Base-by-base conservation (phyloP, 2,329 filamentous ascomycete species). In the Plectosphaerella cucumerina region DNA sequence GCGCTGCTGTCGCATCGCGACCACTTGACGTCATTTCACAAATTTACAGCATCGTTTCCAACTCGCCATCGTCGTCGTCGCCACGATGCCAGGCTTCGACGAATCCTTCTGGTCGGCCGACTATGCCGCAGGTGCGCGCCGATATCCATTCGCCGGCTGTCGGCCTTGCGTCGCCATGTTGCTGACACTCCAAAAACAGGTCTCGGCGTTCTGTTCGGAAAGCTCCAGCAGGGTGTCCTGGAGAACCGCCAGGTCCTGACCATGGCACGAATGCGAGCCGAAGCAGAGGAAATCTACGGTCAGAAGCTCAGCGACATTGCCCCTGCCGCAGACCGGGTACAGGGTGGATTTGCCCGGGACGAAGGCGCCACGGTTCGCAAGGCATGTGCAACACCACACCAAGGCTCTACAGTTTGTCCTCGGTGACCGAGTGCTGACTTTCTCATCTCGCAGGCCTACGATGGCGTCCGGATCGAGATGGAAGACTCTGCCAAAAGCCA, bases 81-180 rank as follows among this genome's bases (percentile, higher is more conserved):
- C 57, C 58, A 84, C 70, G 67, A 93, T 93, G 89, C 87, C 89
- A 60, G 84, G 89, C 63, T 97, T 99, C 73, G 86, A 91, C 60
- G 90, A 93, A 74, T 96, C 92, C 47, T 97, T 99, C 75, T 99
- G 94, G 94, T 96, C 94, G 56, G 84, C 84, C 67, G 94, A 99
- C 80, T 97, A 97, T 79, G 93, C 93, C 68, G 91, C 89, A 77
- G 92, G 88, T 89, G 74, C 68, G 80, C 65, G 53, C 37, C 49
- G 44, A 18, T 26, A 5, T 26, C 9, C 23, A 5, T 26, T n/a
- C n/a, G 37, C 37, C 18, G 10, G 18, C n/a, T 41, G 37, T 22
- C 18, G 5, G 34, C 47, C 44, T 35, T 44, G 42, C 20, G 17
- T 20, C 17, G 26, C 48, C 31, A 43, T 22, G 20, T 42, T 35